Percentiles rank a stretch among this genome's conserved stretches.
Conservation (phyloP, 345 rosid species). For the Brassica incana region DNA sequence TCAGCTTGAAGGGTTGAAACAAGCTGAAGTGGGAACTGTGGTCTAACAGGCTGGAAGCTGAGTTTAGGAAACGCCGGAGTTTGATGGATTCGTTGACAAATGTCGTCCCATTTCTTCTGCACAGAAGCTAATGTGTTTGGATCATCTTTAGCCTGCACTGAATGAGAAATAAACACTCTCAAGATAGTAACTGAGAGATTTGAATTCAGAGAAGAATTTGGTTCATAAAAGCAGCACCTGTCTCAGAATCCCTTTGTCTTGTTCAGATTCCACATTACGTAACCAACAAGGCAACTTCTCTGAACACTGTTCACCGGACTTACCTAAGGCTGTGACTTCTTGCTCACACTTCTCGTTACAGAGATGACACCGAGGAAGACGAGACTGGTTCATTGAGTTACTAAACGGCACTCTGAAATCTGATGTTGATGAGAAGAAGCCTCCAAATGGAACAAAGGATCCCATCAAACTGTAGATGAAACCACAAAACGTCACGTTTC, state of each 20-base stretch:
- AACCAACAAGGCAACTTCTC: constrained; percentile 56
- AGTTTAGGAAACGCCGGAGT: constrained; percentile 41
- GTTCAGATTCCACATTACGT: constrained; percentile 43
- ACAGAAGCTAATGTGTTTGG: constrained; percentile 42
- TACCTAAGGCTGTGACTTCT: constrained; percentile 49
- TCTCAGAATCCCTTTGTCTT: constrained; percentile 36
- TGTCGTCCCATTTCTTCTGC: constrained; percentile 62
- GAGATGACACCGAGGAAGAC: constrained; percentile 49
- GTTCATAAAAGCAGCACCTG: constrained; percentile 45
- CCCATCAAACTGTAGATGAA: constrained; percentile 42
- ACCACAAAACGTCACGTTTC: too few relatives aligned
- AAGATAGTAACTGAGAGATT: constrained; percentile 26
- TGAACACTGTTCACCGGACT: constrained; percentile 45
- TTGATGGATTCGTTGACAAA: constrained; percentile 56
- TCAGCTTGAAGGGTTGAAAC: constrained; percentile 12
- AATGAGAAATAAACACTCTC: constrained; percentile 44
- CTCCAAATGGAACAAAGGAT: constrained; percentile 76
- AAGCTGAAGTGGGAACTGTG: constrained; percentile 41
- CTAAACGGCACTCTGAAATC: constrained; percentile 47
- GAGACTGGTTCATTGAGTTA: constrained; percentile 33
- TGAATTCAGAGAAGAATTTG: neutral
- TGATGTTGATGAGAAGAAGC: constrained; percentile 59
- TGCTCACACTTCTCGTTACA: constrained; percentile 64
- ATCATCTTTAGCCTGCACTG: constrained; percentile 65
- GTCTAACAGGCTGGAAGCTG: constrained; percentile 34